These are phyloP conservation scores for Strobilomyces confusus DNA, from an alignment of 768 basidiomycete genomes.

Conservation along the genomic window DNA sequence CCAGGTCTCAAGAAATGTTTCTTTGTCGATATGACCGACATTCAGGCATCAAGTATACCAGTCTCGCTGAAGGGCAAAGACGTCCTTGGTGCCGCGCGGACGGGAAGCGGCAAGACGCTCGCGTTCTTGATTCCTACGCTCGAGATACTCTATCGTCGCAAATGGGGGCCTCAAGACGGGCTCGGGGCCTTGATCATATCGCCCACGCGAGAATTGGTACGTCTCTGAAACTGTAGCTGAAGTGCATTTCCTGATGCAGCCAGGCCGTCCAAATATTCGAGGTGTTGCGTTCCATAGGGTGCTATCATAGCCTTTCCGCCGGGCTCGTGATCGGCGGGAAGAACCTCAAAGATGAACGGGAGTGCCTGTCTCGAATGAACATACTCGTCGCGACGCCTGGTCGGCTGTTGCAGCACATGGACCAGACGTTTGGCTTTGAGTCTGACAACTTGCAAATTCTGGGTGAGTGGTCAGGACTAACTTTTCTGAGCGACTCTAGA, in stretches of 20 bases:
- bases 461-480: slow-evolving; percentile 44
- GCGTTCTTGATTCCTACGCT: slow-evolving; percentile 68
- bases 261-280: slow-evolving; percentile 99
- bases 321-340: slow-evolving; percentile 97
- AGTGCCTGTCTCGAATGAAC: slow-evolving; percentile 89
- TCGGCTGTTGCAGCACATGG: slow-evolving; percentile 93
- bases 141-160: slow-evolving; percentile 58
- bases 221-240: slow-evolving; percentile 23
- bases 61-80: slow-evolving; percentile 59
- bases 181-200: slow-evolving; percentile 89
- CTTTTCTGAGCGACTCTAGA: not conserved
- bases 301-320: slow-evolving; percentile 88
- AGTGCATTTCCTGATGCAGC: slow-evolving; percentile 3
- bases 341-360: slow-evolving; percentile 87
- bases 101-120: slow-evolving; percentile 72
- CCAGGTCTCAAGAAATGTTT: slow-evolving; percentile 82
- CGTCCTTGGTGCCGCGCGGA: slow-evolving; percentile 64
- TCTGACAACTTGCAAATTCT: slow-evolving; percentile 87
- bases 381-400: slow-evolving; percentile 98
- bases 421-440: slow-evolving; percentile 95
- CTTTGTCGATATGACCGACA: slow-evolving; percentile 85
- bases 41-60: slow-evolving; percentile 59
- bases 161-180: slow-evolving; percentile 72
- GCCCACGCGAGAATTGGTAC: slow-evolving; percentile 87
- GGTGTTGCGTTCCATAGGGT: slow-evolving; percentile 89